Evolutionary conservation across 2,329 filamentous ascomycete species (phyloP), one percentile per base, ranked within the genome.

Genomic region (Aspergillus neoniger): DNA sequence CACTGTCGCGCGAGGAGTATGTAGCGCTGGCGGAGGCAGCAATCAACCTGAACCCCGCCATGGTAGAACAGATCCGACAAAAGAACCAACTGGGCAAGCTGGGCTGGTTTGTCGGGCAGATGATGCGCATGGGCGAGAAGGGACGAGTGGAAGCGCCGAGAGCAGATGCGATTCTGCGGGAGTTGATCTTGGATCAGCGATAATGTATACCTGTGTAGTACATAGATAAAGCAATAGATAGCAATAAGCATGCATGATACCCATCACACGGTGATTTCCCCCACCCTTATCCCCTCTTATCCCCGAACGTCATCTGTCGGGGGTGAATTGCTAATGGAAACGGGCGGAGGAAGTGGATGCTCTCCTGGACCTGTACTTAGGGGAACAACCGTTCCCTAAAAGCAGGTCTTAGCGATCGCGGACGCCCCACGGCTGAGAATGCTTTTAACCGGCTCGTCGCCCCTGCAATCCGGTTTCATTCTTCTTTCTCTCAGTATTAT

Each of bases 41-140:
- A 12, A 76, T 90, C 52, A 74, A 78, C 1, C 78, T 81, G 59
- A 86, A 87, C 61, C 79, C 80, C 1, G 78, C 83, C 39, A 83
- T 87, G 76, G 86, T 87, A 2, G 77, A 80, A 57, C 83, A 86
- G 55, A 86, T 90, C 53, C 77, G 82, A 44, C 77, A 80, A 50
- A 86, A 85, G 68, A 82, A 83, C 0, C 85, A 88, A 65, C 77
- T 79, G 30, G 85, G 86, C n/a, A 91, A 90, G 73, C 72, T 88
- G 6, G 86, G 86, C 67, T 90, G 84, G 79, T 84, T 90, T 66
- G 83, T 91, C 14, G 88, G 88, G 10, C 85, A 88, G 72, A 88
- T 90, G 84, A 86, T 90, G 76, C 79, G 84, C 48, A 76, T 78
- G 62, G 85, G 85, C 28, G 80, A 82, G 28, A 84, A 86, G 61